Evolutionary conservation across 192 early-diverging fungal genomes (phyloP), one percentile per base, ranked within the genome.

Genomic region (Borealophlyctis nickersoniae): DNA sequence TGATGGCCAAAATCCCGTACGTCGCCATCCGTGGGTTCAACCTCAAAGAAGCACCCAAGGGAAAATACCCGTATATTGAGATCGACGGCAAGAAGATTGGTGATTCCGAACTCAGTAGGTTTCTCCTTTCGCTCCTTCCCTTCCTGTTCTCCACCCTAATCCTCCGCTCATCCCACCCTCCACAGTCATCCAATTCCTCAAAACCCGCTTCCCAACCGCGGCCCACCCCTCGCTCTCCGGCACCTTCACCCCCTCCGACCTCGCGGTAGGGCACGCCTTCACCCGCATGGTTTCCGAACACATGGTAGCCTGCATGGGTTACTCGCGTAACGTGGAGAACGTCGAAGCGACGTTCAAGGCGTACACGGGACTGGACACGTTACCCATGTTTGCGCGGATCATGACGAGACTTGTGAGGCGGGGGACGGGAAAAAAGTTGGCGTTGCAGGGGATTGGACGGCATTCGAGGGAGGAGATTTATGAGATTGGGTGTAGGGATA

Each of bases 61-160:
- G 71, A 27, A 73, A 73, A 57, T 71, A 71, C 24, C 71, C 71
- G 0, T 73, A 30, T 29, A 73, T 73, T 48, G 71, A 73, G 50
- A 62, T 62, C 26, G 67, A 73, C 51, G 71, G 54, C 30, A 34
- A 56, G 45, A 56, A 51, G 3, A 73, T 73, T 59, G 71, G 71
- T 5, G 71, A 73, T 56, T 64, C 60, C 4, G 71, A 73, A 52
- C 61, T 73, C 30, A 73, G 68, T 65, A 30, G n/a, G 57, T 36
- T 0, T 60, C 14, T 31, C 19, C 32, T 9, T 58, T 2, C 13
- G n/a, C n/a, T n/a, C n/a, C n/a, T n/a, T n/a, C n/a, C n/a, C n/a
- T n/a, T n/a, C n/a, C n/a, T n/a, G 54, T 26, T 55, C 14, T 13
- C 26, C 14, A n/a, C 16, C 26, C 14, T 16, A 14, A 26, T n/a